phyloP scores from a whole-genome alignment of 345 rosid genomes.

The Brassica rapa region DNA sequence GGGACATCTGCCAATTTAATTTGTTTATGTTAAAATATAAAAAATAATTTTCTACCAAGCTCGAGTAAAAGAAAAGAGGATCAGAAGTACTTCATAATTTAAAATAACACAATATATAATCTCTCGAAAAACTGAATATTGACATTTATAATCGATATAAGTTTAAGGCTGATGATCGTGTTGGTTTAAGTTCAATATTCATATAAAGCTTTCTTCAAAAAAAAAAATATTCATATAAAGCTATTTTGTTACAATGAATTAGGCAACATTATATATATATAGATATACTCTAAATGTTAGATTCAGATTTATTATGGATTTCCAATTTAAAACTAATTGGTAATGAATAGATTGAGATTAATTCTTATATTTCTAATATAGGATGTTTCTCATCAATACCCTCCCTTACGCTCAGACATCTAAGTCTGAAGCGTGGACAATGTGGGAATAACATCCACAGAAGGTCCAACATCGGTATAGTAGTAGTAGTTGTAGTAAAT shows the following conservation, averaged over 20 bases:
- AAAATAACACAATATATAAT: not conserved
- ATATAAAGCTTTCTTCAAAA: no score
- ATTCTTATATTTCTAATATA: no score
- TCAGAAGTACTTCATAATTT: constrained; percentile 3
- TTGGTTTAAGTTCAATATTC: not conserved
- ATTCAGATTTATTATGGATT: no score
- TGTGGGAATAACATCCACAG: no score
- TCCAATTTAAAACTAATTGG: no score
- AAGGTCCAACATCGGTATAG: no score
- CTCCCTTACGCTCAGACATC: no score
- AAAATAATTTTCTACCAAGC: not conserved
- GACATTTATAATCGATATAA: not conserved
- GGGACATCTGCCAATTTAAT: constrained; percentile 9
- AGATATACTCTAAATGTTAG: not conserved
- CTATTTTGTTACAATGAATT: not conserved
- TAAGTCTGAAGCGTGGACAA: no score
- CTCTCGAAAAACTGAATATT: not conserved
- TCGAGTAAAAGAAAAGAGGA: constrained; percentile 6
- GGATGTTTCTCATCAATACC: no score
- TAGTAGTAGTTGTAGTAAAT: no score
- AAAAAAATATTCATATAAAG: no score
- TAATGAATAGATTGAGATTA: no score
- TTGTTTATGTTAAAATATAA: not conserved
- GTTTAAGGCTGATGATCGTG: not conserved
- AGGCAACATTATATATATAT: not conserved